These are phyloP conservation scores for Hortaea sp. DNA, from an alignment of 2,329 filamentous ascomycete genomes.

Conservation along the genomic window DNA sequence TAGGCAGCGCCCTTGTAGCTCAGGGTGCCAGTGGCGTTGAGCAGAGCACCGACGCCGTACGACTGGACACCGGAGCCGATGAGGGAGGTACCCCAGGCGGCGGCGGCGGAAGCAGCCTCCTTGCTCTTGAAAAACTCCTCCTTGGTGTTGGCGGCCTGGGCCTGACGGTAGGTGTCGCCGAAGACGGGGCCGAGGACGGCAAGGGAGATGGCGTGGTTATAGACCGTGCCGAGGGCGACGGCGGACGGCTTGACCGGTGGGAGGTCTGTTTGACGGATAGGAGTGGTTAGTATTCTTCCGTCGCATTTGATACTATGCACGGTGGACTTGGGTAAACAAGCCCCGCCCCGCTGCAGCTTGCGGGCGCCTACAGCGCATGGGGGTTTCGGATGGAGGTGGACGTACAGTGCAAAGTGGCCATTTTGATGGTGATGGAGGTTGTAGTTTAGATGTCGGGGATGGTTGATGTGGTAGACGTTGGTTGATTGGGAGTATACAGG, in stretches of 20 bases:
- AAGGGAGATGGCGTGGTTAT: constrained; percentile 86
- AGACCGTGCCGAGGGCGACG: constrained; percentile 89
- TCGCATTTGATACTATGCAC: neutral
- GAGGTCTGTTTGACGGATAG: constrained; percentile 41
- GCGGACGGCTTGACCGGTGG: constrained; percentile 93
- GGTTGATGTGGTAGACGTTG: neutral
- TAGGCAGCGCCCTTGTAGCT: constrained; percentile 97
- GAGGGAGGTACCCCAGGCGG: constrained; percentile 83
- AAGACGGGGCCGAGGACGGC: constrained; percentile 83
- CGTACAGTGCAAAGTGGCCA: constrained; percentile 52
- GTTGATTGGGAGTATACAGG: neutral
- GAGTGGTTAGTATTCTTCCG: neutral
- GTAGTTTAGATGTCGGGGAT: constrained; percentile 4
- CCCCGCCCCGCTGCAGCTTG: neutral
- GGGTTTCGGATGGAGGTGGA: constrained; percentile 8
- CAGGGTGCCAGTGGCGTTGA: constrained; percentile 86
- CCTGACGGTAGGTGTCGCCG: constrained; percentile 87
- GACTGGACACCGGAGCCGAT: constrained; percentile 66
- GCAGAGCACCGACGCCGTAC: constrained; percentile 35
- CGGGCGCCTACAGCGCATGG: neutral
- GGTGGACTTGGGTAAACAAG: neutral
- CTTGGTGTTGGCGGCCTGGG: constrained; percentile 83
- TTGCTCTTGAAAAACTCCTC: constrained; percentile 93
- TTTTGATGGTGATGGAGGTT: constrained; percentile 29
- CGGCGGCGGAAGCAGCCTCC: constrained; percentile 78